These are phyloP conservation scores for Aspergillus hancockii DNA, from an alignment of 495 filamentous ascomycete genomes.

Conservation along the genomic window DNA sequence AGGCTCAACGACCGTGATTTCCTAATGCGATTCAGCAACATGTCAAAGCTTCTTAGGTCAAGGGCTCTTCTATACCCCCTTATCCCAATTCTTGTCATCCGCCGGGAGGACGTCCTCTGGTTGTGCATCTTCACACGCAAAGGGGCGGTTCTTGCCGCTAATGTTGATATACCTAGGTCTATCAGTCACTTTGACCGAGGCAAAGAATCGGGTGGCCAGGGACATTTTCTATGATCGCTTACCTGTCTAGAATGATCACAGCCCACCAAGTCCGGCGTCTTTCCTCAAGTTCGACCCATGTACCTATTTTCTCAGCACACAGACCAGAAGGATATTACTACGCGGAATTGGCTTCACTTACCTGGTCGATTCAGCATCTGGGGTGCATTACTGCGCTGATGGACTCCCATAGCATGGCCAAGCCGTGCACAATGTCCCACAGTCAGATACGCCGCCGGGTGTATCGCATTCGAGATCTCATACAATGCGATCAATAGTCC, in stretches of 20 bases:
- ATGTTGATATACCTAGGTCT: background rate
- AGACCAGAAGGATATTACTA: background rate
- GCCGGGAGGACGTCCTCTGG: background rate
- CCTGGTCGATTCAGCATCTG: background rate
- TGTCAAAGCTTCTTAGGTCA: background rate
- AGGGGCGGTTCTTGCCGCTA: background rate
- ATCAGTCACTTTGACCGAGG: background rate
- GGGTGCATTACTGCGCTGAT: background rate
- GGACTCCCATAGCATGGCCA: background rate
- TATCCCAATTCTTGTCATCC: background rate
- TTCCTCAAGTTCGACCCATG: background rate
- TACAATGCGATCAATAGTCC: background rate
- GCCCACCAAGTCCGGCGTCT: slow-evolving; percentile 1
- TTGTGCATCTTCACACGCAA: background rate
- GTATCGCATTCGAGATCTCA: background rate
- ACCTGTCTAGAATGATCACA: background rate
- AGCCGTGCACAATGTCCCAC: background rate
- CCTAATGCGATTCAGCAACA: background rate
- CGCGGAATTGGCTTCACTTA: background rate
- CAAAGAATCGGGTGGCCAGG: background rate
- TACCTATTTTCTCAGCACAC: background rate
- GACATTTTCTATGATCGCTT: background rate
- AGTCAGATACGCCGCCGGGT: background rate
- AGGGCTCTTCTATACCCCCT: background rate
- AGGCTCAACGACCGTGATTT: background rate